Evolutionary conservation across 768 basidiomycete species (phyloP).

Genomic region (Panaeolus cyanescens): DNA sequence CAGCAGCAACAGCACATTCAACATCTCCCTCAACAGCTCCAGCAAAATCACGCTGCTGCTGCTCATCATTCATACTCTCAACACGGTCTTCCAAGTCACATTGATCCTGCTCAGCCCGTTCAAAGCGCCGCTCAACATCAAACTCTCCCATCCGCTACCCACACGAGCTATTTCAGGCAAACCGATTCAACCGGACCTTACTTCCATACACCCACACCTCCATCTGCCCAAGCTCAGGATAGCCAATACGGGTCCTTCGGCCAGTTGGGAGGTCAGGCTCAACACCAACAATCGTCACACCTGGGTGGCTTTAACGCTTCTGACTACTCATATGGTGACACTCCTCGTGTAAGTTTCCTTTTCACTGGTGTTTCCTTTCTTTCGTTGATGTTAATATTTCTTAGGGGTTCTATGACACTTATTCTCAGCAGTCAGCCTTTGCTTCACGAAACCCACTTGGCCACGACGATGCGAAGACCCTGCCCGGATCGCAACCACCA

Average conservation of each 20-base stretch:
- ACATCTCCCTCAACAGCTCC: slow-evolving; percentile 43
- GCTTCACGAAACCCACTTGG: slow-evolving; percentile 63
- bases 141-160: slow-evolving; percentile 39
- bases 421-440: slow-evolving; percentile 64
- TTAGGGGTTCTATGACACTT: slow-evolving; percentile 76
- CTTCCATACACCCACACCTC: slow-evolving; percentile 80
- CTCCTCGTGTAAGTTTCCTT: slow-evolving; percentile 53
- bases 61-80: slow-evolving; percentile 61
- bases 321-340: slow-evolving; percentile 73
- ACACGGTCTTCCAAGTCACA: slow-evolving; percentile 64
- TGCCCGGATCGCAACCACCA: slow-evolving; percentile 61
- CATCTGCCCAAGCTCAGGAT: slow-evolving; percentile 62
- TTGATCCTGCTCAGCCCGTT: slow-evolving; percentile 57
- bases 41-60: slow-evolving; percentile 36
- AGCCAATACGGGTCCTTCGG: slow-evolving; percentile 68
- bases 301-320: slow-evolving; percentile 56
- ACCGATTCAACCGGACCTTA: slow-evolving; percentile 60
- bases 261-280: slow-evolving; percentile 56
- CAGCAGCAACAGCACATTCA: slow-evolving; percentile 41
- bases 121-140: slow-evolving; percentile 41
- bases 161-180: slow-evolving; percentile 71
- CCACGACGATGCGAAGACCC: slow-evolving; percentile 77
- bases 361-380: slow-evolving; percentile 2
- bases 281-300: slow-evolving; percentile 63
- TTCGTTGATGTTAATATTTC: slow-evolving; percentile 18